These are phyloP conservation scores for Cymbopogon citratus DNA, from an alignment of 176 grass and related monocot genomes.

Conservation along the genomic window DNA sequence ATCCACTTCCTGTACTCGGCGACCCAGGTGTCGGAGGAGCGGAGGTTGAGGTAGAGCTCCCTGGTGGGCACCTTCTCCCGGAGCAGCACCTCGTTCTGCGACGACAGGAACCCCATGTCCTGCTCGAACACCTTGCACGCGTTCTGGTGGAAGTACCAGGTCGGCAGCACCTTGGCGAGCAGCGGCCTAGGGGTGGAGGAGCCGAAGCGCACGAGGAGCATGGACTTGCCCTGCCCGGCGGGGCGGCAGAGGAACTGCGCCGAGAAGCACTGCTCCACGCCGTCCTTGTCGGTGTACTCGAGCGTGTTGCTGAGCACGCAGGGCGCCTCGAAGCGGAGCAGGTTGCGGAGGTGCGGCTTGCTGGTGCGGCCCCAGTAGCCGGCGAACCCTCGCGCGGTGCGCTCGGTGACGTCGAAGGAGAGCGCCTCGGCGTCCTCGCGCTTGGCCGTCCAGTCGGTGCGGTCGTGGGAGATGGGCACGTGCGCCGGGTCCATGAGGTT, in stretches of 20 bases:
- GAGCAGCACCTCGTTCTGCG: slow-evolving; percentile 90
- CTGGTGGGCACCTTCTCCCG: slow-evolving; percentile 74
- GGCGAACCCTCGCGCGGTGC: slow-evolving; percentile 57
- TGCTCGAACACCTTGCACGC: slow-evolving; percentile 87
- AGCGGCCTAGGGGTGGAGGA: slow-evolving; percentile 17
- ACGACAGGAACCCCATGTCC: slow-evolving; percentile 97
- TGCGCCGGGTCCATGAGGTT: slow-evolving; percentile 98
- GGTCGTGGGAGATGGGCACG: slow-evolving; percentile 94
- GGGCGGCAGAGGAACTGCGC: slow-evolving; percentile 85
- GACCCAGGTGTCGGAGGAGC: slow-evolving; percentile 78
- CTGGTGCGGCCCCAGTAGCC: slow-evolving; percentile 50
- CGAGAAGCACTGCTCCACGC: slow-evolving; percentile 50
- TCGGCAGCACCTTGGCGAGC: slow-evolving; percentile 35
- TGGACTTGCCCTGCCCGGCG: slow-evolving; percentile 71
- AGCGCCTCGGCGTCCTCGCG: slow-evolving; percentile 88
- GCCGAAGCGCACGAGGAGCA: slow-evolving; percentile 82
- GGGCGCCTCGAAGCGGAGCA: slow-evolving; percentile 70
- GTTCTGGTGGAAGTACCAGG: slow-evolving; percentile 86
- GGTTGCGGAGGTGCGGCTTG: slow-evolving; percentile 41
- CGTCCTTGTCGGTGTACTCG: slow-evolving; percentile 59
- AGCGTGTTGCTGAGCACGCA: slow-evolving; percentile 74
- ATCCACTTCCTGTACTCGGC: slow-evolving; percentile 96
- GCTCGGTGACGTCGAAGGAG: slow-evolving; percentile 67
- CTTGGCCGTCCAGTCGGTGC: slow-evolving; percentile 89
- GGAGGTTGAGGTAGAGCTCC: slow-evolving; percentile 87